phyloP scores from a whole-genome alignment of 2,329 filamentous ascomycete species.

The Trichoderma sp. region DNA sequence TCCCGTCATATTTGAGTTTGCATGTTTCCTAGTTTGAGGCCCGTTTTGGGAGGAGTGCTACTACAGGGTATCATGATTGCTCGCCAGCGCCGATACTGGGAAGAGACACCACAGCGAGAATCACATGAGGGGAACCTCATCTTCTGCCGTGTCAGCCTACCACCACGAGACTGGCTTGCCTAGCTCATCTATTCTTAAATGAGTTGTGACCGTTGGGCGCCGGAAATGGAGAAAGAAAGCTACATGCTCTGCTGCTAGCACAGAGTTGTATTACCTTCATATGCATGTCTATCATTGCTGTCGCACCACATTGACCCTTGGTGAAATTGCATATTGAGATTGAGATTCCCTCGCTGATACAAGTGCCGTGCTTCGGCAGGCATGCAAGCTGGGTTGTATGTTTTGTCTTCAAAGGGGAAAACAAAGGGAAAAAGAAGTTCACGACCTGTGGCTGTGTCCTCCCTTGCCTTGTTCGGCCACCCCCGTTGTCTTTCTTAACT shows the following conservation, averaged over 20 bases:
- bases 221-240: background rate
- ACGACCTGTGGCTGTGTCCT: slow-evolving; percentile 8
- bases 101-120: background rate
- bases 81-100: background rate
- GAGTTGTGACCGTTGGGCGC: background rate
- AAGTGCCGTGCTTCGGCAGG: background rate
- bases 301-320: slow-evolving; percentile 10
- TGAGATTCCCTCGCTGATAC: background rate
- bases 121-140: slow-evolving; percentile 5
- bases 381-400: background rate
- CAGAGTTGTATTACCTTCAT: background rate
- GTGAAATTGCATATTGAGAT: background rate
- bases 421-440: slow-evolving; percentile 2
- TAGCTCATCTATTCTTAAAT: background rate
- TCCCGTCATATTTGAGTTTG: slow-evolving; percentile 11
- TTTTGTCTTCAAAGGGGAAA: background rate
- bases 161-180: background rate
- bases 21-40: background rate
- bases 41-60: background rate
- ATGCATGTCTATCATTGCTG: slow-evolving; percentile 3
- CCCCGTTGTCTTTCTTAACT: background rate
- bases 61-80: background rate
- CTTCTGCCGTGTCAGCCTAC: slow-evolving; percentile 4
- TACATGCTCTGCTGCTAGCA: background rate
- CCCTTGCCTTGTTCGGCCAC: background rate